phyloP scores from a whole-genome alignment of 2,329 filamentous ascomycete genomes.

The Rachicladosporium sp. region DNA sequence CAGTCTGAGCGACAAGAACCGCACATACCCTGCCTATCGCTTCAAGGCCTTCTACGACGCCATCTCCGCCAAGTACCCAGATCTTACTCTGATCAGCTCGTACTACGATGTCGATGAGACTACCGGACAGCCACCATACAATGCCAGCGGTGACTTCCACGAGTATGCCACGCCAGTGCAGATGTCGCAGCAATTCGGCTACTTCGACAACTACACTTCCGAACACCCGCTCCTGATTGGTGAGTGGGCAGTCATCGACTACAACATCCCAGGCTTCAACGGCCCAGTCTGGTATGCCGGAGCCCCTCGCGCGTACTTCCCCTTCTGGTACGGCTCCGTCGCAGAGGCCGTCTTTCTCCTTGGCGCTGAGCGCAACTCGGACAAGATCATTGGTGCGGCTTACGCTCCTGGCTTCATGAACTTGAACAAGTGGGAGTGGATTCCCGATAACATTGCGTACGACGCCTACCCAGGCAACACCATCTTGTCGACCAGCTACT shows the following conservation, averaged over 20 bases:
- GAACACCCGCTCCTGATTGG: conserved; percentile 28
- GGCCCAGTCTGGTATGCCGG: conserved; percentile 28
- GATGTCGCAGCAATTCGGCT: conserved; percentile 18
- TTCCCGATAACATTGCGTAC: conserved; percentile 28
- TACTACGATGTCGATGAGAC: conserved; percentile 19
- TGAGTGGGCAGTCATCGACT: conserved; percentile 41
- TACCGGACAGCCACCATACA: conserved; percentile 9
- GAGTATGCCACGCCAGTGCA: conserved; percentile 19
- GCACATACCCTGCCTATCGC: conserved; percentile 33
- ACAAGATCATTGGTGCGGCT: conserved; percentile 43
- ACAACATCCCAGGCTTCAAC: conserved; percentile 29
- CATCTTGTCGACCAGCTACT: conserved; percentile 19
- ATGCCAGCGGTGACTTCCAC: conserved; percentile 20
- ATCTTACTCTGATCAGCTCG: conserved; percentile 45
- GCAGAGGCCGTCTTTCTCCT: conserved; percentile 54
- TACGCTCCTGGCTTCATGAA: conserved; percentile 28
- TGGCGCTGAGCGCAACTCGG: conserved; percentile 52
- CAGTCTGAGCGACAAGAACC: conserved; percentile 40
- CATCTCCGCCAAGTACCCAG: conserved; percentile 43
- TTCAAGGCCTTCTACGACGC: conserved; percentile 49
- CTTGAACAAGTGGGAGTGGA: conserved; percentile 20
- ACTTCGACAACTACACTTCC: conserved; percentile 37
- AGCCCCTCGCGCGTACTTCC: conserved; percentile 33
- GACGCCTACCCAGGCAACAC: conserved; percentile 26
- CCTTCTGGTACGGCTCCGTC: conserved; percentile 43